Conservation (phyloP, 1,284 basidiomycete species). For the Boletus holoroseus region DNA sequence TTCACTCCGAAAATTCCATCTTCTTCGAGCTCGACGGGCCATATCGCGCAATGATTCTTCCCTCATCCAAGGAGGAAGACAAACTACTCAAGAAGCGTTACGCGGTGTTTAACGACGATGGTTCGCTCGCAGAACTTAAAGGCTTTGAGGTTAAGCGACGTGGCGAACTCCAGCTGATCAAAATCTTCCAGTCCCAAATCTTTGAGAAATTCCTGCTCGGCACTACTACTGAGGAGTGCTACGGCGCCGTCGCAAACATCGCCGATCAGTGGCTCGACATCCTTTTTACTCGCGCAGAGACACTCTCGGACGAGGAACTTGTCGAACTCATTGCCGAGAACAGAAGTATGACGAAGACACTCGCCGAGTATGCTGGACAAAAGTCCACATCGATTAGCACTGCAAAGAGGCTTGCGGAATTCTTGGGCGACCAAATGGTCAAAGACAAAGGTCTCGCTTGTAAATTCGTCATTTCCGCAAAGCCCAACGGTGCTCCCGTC, state of each 20-base stretch:
- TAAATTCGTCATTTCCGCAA: conserved; percentile 97
- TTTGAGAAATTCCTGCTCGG: conserved; percentile 98
- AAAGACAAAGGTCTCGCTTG: conserved; percentile 99
- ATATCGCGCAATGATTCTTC: conserved; percentile 98
- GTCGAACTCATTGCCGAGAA: conserved; percentile 99
- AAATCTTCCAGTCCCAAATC: conserved; percentile 98
- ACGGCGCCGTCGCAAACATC: conserved; percentile 87
- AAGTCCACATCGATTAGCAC: conserved; percentile 99
- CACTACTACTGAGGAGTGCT: conserved; percentile 90
- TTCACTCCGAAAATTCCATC: conserved; percentile 98
- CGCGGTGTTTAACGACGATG: conserved; percentile 99
- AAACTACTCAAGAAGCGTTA: conserved; percentile 99
- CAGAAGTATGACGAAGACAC: conserved; percentile 94
- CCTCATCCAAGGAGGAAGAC: conserved; percentile 99
- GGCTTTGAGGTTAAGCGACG: conserved; percentile 99
- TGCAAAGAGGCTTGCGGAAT: conserved; percentile 91
- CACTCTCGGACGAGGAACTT: conserved; percentile 85
- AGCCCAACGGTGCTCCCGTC: conserved; percentile 90
- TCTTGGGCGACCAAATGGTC: conserved; percentile 97
- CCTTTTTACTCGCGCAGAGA: conserved; percentile 81
- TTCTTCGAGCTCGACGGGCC: conserved; percentile 99
- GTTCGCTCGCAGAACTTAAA: conserved; percentile 93
- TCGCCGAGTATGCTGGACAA: conserved; percentile 93
- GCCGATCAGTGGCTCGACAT: conserved; percentile 99
- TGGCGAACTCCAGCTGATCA: conserved; percentile 98